Evolutionary conservation across 2,329 filamentous ascomycete species (phyloP), one percentile per base, ranked within the genome.

Genomic region (Grosmannia huntii): DNA sequence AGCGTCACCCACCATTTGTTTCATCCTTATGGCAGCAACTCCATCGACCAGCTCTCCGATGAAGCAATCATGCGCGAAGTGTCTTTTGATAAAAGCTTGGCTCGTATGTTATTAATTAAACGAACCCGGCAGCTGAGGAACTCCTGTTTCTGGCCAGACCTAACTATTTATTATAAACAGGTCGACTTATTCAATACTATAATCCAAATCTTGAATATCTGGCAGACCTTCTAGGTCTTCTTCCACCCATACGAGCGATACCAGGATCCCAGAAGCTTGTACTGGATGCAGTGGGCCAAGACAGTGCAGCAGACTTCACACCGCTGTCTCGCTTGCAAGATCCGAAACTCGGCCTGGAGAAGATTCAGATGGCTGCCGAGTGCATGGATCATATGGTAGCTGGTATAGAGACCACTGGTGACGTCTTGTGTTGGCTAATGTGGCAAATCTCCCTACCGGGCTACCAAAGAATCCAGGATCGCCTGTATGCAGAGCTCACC

Each of bases 371-470:
- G 63, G 83, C 83, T 0, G 83, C 84, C 23, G 85, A 88, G 68
- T 86, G 82, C 64, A 78, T 86, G 60, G 84, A 88, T 63, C 85
- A 88, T 67, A 82, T 87, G 80, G 82, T 80, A 0, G 85, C 85
- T 0, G 85, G 85, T 0, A 86, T 87, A 60, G 85, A 88, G 64
- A 88, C 85, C 0, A 87, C 84, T 0, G 84, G 84, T n/a, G 85
- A 88, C 63, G 82, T 76, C 0, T 72, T 88, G 0, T 87, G 83
- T 65, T 87, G 87, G 65, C 72, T 87, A 10, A 84, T 88, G 80
- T 84, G 84, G 77, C 78, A 86, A 65, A 72, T 89, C 2, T 87
- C 85, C 1, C 79, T 81, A 61, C 80, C 82, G 1, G 68, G 74
- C 9, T 82, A 77, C 10, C 63, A 71, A 1, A 59, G 66, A 1